These are phyloP conservation scores for Eleusine indica DNA, from an alignment of 176 grass and related monocot genomes.

Conservation along the genomic window DNA sequence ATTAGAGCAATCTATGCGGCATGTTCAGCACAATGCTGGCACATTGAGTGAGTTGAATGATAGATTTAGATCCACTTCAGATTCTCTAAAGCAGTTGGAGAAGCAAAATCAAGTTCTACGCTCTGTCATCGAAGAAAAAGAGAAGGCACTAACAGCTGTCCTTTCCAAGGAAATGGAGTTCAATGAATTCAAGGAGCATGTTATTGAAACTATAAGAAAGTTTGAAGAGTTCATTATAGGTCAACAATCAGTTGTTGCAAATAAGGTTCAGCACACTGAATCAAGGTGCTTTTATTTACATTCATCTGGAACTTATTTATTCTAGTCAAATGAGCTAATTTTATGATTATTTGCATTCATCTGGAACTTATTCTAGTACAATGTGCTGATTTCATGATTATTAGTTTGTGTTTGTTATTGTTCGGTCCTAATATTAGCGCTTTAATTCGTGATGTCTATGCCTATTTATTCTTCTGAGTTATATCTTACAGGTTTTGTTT, in stretches of 20 bases:
- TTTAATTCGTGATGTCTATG: conserved; percentile 18
- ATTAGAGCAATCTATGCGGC: conserved; percentile 50
- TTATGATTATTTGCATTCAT: conserved; percentile 26
- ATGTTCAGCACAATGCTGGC: conserved; percentile 47
- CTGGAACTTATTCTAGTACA: conserved; percentile 9
- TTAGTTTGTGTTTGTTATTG: neutral
- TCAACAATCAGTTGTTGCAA: conserved; percentile 39
- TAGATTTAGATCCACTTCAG: conserved; percentile 33
- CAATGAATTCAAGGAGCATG: conserved; percentile 31
- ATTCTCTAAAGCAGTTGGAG: conserved; percentile 44
- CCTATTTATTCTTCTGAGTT: conserved; percentile 10
- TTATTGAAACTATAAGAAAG: conserved; percentile 40
- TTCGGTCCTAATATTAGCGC: conserved; percentile 1
- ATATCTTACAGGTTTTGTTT: conserved; percentile 47
- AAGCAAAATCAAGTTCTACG: conserved; percentile 49
- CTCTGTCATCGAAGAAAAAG: conserved; percentile 51
- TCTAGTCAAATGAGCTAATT: conserved; percentile 20
- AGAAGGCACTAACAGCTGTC: conserved; percentile 40
- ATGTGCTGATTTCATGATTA: conserved; percentile 17
- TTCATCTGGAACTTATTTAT: conserved; percentile 26
- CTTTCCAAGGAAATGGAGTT: conserved; percentile 49
- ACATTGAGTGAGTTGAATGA: conserved; percentile 39
- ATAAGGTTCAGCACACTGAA: conserved; percentile 48
- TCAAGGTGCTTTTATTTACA: conserved; percentile 57
- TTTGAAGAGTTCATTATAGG: conserved; percentile 44